These are phyloP conservation scores for Dactylellina leptospora DNA, from an alignment of 2,329 filamentous ascomycete genomes.

Conservation along the genomic window DNA sequence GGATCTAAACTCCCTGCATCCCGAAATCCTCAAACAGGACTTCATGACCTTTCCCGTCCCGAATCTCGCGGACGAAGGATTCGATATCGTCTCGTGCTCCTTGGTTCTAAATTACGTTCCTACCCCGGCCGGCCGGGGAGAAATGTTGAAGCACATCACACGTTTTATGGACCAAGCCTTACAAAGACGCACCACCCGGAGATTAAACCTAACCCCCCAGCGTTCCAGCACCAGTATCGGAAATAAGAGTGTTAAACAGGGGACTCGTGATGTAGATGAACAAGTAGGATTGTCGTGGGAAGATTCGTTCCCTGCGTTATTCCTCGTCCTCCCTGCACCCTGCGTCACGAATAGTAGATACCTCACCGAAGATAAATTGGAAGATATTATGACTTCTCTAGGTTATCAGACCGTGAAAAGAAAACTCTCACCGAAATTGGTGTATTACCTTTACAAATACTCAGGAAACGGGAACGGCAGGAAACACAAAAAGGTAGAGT, in stretches of 20 bases:
- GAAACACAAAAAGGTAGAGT: constrained; percentile 75
- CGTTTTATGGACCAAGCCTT: constrained; percentile 33
- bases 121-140: constrained; percentile 75
- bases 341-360: constrained; percentile 93
- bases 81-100: constrained; percentile 90
- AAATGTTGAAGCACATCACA: constrained; percentile 82
- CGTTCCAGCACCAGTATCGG: neutral
- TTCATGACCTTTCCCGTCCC: constrained; percentile 91
- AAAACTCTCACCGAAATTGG: constrained; percentile 82
- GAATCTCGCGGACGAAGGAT: constrained; percentile 68
- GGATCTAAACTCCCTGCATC: constrained; percentile 85
- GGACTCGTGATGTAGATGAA: constrained; percentile 56
- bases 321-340: constrained; percentile 86
- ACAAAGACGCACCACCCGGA: constrained; percentile 10
- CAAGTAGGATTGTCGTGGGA: constrained; percentile 54
- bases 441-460: constrained; percentile 85
- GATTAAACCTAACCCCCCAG: neutral
- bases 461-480: constrained; percentile 54
- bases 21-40: constrained; percentile 84
- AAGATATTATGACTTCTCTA: constrained; percentile 77
- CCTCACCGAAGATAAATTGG: constrained; percentile 74
- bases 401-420: constrained; percentile 73
- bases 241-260: neutral
- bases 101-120: constrained; percentile 95
- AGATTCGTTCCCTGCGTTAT: constrained; percentile 73